These are phyloP conservation scores for Dentipellis sp. DNA, from an alignment of 768 basidiomycete species.

Conservation along the genomic window DNA sequence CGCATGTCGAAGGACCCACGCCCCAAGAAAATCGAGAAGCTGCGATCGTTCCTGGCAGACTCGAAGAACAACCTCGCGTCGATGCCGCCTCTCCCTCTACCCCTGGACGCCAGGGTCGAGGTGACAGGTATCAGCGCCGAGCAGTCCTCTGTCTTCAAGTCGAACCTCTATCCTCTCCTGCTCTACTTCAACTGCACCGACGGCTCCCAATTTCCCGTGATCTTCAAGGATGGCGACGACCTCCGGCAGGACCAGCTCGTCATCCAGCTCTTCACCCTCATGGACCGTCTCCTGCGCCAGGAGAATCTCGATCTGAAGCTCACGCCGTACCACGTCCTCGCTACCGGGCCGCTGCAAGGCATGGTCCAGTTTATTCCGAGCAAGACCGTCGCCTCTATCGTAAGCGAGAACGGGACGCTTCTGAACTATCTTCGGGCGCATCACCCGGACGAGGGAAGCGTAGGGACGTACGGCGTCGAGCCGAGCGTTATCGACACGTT, in stretches of 20 bases:
- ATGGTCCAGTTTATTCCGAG: constrained; percentile 96
- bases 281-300: constrained; percentile 88
- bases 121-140: constrained; percentile 85
- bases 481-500: constrained; percentile 93
- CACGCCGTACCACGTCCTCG: constrained; percentile 86
- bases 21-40: constrained; percentile 95
- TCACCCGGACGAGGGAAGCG: constrained; percentile 90
- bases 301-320: constrained; percentile 93
- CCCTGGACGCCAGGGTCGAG: constrained; percentile 80
- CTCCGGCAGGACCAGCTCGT: constrained; percentile 98
- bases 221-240: constrained; percentile 99
- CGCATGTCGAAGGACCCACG: constrained; percentile 87
- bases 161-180: constrained; percentile 86
- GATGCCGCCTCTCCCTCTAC: constrained; percentile 77
- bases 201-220: constrained; percentile 83
- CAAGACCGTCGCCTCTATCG: constrained; percentile 91
- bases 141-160: constrained; percentile 94
- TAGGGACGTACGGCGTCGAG: constrained; percentile 92
- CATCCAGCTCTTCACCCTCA: constrained; percentile 95
- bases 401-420: constrained; percentile 83
- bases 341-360: constrained; percentile 85
- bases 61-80: constrained; percentile 75
- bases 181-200: constrained; percentile 85
- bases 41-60: constrained; percentile 78
- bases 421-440: constrained; percentile 81